Base-by-base conservation (phyloP, 176 grass and related monocot species). In the Typha latifolia region DNA sequence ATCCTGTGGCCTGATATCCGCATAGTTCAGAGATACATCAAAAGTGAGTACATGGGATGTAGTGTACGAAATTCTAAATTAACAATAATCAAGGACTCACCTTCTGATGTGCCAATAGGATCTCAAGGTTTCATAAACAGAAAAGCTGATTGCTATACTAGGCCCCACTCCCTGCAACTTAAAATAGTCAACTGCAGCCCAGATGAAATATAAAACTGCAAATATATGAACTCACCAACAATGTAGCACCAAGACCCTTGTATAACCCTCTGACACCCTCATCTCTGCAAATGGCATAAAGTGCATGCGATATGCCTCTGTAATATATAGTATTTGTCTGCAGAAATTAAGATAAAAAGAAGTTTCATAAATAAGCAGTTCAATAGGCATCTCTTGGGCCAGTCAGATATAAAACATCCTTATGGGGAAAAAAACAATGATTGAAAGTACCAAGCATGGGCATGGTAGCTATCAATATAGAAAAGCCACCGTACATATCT, bases 101-200 rank as follows among this genome's bases (percentile, higher is more conserved):
- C 93, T 91, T 66, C 86, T 67, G 13, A 65, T 57, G 80, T 84
- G 82, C 93, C 93, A 97, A 72, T 84, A 77, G 61, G 78, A 84
- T 80, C 85, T 82, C 77, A 97, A 79, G 4, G 88, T 92, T 83
- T 97, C 93, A 73, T 97, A 97, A 19, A 89, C 88, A 67, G 82
- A 78, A 80, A 91, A 97, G 69, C 93, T 97, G 82, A 97, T 91
- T 14, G 88, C 93, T 55, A 97, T 91, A 67, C 85, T 97, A 67
- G 93, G 93, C 3, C 93, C 93, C 63, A 97, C 93, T 49, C 93
- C 88, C 93, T 97, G 78, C 22, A 66, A 78, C 76, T 62, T 66
- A 77, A 14, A 67, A 56, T 59, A 19, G n/a, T 59, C 16, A 59
- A 16, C 2, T n/a, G 53, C 5, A 3, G 5, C 5, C 6, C 53